Evolutionary conservation across 2,329 filamentous ascomycete species (phyloP), one percentile per base, ranked within the genome.

Genomic region (Aspergillus felis): DNA sequence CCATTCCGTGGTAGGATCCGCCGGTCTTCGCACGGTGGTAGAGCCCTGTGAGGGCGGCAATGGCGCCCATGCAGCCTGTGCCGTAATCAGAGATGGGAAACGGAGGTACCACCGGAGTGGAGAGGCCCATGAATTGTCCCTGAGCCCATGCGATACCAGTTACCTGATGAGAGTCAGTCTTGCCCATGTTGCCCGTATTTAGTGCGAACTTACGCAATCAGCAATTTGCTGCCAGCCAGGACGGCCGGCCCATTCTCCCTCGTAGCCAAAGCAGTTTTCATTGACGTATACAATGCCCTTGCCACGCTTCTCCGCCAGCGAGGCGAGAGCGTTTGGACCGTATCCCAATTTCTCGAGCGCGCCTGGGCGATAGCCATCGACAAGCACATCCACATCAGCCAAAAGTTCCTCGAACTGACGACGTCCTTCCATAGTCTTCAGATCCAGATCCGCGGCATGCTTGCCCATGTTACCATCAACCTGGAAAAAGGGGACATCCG

Each of bases 401-500:
- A 90, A 74, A 1, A 91, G 78, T 8, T 77, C 68, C 56, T 88
- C 82, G 54, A 91, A 88, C 0, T 71, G 69, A 8, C 70, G 68
- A 17, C 84, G 78, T 17, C 85, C 86, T n/a, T 73, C 69, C 0
- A 76, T 59, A 0, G 79, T 77, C 63, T 85, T 86, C 8, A 90
- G 78, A 60, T 90, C 81, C 5, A 91, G 74, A 22, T 87, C 84
- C 1, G 81, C 79, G 0, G 85, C 81, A 61, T 87, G 86, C 69
- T 91, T 91, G 25, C 88, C 88, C 67, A 86, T 84, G 67, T 90
- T 90, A 12, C 86, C 84, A 62, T 90, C 87, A 1, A 89, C 82
- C 64, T 90, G 87, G 71, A 89, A 89, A 72, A 88, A 87, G 0
- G 87, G 86, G 1, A 90, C 85, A 59, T 90, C 88, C 4, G 84